Base-by-base conservation (phyloP, 768 basidiomycete species). In the Coprinellus micaceus region DNA sequence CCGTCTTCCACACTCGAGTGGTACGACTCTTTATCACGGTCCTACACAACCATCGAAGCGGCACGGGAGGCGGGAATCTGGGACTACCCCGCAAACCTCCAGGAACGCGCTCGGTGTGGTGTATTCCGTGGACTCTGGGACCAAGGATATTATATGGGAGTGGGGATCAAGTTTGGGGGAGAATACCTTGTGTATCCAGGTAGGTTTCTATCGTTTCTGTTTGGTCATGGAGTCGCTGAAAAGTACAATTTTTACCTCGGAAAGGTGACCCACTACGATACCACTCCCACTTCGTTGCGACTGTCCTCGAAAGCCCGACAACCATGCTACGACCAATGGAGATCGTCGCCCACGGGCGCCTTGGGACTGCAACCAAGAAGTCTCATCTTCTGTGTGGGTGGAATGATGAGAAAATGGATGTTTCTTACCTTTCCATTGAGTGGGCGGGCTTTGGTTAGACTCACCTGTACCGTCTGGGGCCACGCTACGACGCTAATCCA, bases 281-380 rank as follows among this genome's bases (percentile, higher is more conserved):
- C 69, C 97, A 99, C 66, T 97, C 96, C 2, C 97, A 99, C 69
- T 98, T 98, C 67, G 86, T 87, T 21, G 89, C 89, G 21, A 86
- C 89, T 4, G 89, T 97, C 12, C 69, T 92, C 28, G 80, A 88
- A 12, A 83, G 88, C 6, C 82, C 82, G 2, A 60, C 69, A 46
- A 65, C 83, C 12, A 61, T 77, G 1, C 77, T 99, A 50, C 77
- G 80, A 47, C 94, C 97, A 4, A 91, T 96, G 84, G 94, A 98
- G 69, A 82, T 99, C 45, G 90, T 99, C 22, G 95, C 96, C 0
- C 94, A 94, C 67, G 97, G 97, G 17, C 81, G 97, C 30, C 72
- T 99, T 30, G 97, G 96, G 1, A 99, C 97, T 3, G 97, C 91
- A 11, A 98, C 97, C 9, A 98, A 98, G 71, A 99, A 99, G 71